phyloP scores from a whole-genome alignment of 2,329 filamentous ascomycete genomes.

The Leptodontidium sp. region DNA sequence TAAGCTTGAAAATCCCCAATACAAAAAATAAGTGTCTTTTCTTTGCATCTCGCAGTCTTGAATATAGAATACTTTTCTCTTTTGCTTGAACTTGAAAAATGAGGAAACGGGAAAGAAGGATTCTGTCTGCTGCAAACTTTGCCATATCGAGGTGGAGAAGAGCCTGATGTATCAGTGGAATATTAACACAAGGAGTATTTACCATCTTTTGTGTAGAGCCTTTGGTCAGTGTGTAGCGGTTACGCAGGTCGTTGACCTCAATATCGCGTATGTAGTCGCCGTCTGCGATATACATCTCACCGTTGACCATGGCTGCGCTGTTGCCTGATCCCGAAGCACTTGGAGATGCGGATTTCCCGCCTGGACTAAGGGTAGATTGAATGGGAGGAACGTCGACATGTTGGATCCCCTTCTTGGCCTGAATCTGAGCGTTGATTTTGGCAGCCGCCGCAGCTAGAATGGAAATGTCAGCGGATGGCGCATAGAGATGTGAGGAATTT shows the following conservation, averaged over 20 bases:
- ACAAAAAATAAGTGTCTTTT: slow-evolving; percentile 48
- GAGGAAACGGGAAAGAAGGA: slow-evolving; percentile 15
- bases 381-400: slow-evolving; percentile 90
- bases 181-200: slow-evolving; percentile 78
- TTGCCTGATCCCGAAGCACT: slow-evolving; percentile 40
- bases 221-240: slow-evolving; percentile 96
- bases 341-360: slow-evolving; percentile 43
- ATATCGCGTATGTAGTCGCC: slow-evolving; percentile 99
- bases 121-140: slow-evolving; percentile 23
- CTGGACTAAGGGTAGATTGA: slow-evolving; percentile 52
- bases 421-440: slow-evolving; percentile 82
- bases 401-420: slow-evolving; percentile 88
- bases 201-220: slow-evolving; percentile 99
- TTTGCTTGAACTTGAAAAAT: neutral
- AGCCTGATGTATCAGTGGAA: slow-evolving; percentile 70
- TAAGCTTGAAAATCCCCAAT: slow-evolving; percentile 74
- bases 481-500: slow-evolving; percentile 7
- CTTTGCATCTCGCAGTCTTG: slow-evolving; percentile 30
- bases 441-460: slow-evolving; percentile 83
- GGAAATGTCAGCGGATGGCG: slow-evolving; percentile 35
- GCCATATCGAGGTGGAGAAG: slow-evolving; percentile 47
- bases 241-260: slow-evolving; percentile 96
- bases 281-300: slow-evolving; percentile 92
- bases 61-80: slow-evolving; percentile 48
- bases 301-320: slow-evolving; percentile 68